Conservation (phyloP, 352 stramenopile species). For the Globisporangium alternatum region DNA sequence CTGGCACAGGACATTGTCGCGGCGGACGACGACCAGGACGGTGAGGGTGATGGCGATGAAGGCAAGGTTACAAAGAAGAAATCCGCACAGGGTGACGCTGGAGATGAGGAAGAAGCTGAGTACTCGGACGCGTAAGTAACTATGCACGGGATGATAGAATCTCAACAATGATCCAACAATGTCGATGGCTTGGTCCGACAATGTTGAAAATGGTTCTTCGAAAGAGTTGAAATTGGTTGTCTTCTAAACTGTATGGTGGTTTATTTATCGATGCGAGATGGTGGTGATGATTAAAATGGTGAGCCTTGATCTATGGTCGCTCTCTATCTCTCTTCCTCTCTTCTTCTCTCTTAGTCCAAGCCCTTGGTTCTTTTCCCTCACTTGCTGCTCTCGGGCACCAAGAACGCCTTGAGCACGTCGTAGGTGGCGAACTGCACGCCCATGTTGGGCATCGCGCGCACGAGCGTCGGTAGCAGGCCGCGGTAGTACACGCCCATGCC, state of each 20-base stretch:
- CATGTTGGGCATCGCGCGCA: slow-evolving; percentile 85
- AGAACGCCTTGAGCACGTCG: slow-evolving; percentile 64
- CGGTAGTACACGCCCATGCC: slow-evolving; percentile 72
- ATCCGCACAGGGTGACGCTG: neutral
- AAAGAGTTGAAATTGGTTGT: neutral
- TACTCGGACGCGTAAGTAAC: slow-evolving; percentile 11
- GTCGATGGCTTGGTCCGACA: neutral
- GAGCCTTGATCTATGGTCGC: neutral
- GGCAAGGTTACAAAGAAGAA: slow-evolving; percentile 10
- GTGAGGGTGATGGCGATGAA: slow-evolving; percentile 5
- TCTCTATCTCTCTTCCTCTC: slow-evolving; percentile 1
- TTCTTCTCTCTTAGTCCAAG: slow-evolving; percentile 1
- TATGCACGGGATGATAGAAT: neutral
- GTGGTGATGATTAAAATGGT: neutral
- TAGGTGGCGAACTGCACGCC: slow-evolving; percentile 87
- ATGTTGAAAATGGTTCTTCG: neutral
- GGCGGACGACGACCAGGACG: slow-evolving; percentile 22
- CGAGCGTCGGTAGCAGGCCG: slow-evolving; percentile 71
- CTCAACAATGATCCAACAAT: neutral
- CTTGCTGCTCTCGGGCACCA: slow-evolving; percentile 18
- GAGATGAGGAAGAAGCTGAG: slow-evolving; percentile 13
- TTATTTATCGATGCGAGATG: neutral
- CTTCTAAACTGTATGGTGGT: slow-evolving; percentile 11
- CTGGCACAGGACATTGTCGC: slow-evolving; percentile 51
- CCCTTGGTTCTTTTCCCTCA: neutral